Conservation (phyloP, 1,284 basidiomycete genomes). For the Malassezia psittaci region DNA sequence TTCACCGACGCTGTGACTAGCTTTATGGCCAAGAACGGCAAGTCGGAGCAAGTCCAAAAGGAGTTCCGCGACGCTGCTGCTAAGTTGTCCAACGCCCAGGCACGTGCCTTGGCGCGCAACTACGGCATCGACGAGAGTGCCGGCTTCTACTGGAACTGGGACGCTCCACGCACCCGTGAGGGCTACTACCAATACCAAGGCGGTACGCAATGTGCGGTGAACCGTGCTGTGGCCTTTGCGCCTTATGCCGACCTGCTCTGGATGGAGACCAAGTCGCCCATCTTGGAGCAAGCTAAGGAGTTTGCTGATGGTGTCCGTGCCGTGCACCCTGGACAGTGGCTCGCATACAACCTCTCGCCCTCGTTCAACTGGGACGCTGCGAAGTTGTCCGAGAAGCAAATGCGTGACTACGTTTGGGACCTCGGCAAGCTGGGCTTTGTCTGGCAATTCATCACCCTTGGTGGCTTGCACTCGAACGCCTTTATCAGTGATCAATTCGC, state of each 20-base stretch:
- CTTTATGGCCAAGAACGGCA: constrained; percentile 60
- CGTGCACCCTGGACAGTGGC: constrained; percentile 42
- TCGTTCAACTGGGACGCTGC: constrained; percentile 61
- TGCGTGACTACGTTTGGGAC: constrained; percentile 85
- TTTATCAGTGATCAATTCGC: constrained; percentile 94
- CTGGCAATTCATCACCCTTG: constrained; percentile 98
- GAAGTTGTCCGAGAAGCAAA: constrained; percentile 58
- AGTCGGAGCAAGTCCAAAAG: constrained; percentile 55
- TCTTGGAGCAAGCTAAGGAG: constrained; percentile 80
- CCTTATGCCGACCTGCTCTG: constrained; percentile 71
- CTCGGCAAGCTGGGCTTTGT: constrained; percentile 85
- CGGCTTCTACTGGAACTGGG: constrained; percentile 72
- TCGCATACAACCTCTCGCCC: constrained; percentile 47
- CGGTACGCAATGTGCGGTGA: constrained; percentile 85
- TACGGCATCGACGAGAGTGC: constrained; percentile 58
- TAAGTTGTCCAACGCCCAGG: constrained; percentile 61
- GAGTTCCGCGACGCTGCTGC: constrained; percentile 59
- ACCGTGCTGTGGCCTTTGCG: constrained; percentile 82
- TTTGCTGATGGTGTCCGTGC: constrained; percentile 57
- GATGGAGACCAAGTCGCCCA: constrained; percentile 88
- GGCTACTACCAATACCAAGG: constrained; percentile 95
- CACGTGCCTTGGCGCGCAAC: constrained; percentile 66
- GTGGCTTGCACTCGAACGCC: constrained; percentile 88
- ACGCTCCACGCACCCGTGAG: constrained; percentile 82
- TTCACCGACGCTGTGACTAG: constrained; percentile 66